A percentile compares a stretch with the other conserved stretches of the same genome.
These are phyloP conservation scores for Nemophila menziesii DNA, from an alignment of 257 asterid genomes.

Conservation along the genomic window DNA sequence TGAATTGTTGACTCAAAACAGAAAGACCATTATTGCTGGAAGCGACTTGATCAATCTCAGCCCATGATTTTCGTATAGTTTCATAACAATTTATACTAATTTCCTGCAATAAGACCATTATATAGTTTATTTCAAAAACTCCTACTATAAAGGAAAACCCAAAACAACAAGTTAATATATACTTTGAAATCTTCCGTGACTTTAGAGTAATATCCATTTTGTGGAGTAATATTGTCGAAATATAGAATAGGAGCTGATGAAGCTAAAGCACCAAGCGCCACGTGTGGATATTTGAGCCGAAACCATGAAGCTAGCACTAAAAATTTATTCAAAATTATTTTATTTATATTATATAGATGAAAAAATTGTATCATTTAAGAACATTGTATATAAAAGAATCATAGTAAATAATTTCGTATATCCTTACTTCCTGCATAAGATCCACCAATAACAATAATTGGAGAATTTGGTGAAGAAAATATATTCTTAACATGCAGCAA, in stretches of 20 bases:
- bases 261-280: constrained; percentile 68
- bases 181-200: constrained; percentile 57
- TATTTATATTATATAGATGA: too few species aligned
- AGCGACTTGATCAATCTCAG: constrained; percentile 45
- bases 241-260: constrained; percentile 80
- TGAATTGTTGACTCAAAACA: not conserved
- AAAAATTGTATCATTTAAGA: too few species aligned
- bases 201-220: constrained; percentile 32
- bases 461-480: constrained; percentile 40
- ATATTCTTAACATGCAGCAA: constrained; percentile 34
- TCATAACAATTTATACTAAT: constrained; percentile 36
- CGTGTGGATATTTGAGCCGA: constrained; percentile 73
- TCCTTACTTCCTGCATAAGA: constrained; percentile 77
- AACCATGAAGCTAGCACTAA: constrained; percentile 83
- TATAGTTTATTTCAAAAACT: not conserved
- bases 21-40: constrained; percentile 9
- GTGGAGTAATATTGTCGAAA: constrained; percentile 57
- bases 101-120: constrained; percentile 26
- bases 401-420: not conserved
- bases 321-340: not conserved
- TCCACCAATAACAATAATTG: constrained; percentile 62
- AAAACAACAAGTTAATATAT: not conserved
- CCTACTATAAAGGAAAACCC: too few species aligned
- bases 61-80: constrained; percentile 55
- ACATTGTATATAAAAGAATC: not conserved